Evolutionary conservation across 2,329 filamentous ascomycete genomes (phyloP).

Genomic region (Colletotrichum chlorophyti): DNA sequence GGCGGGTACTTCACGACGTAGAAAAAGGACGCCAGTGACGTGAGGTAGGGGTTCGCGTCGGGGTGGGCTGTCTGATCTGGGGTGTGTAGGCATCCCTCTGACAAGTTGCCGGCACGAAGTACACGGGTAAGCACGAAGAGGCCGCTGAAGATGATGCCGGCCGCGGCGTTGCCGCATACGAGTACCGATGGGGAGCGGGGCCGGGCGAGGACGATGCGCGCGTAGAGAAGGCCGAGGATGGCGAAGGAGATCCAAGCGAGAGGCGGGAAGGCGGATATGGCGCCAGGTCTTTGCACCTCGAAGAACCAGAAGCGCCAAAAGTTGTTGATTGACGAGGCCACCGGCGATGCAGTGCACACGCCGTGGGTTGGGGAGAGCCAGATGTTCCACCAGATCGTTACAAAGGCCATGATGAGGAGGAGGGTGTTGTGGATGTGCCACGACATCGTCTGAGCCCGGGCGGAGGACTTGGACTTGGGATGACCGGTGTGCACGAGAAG

Average conservation of each 20-base stretch:
- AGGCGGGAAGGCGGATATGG: conserved; percentile 50
- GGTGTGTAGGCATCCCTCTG: conserved; percentile 48
- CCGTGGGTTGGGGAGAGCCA: conserved; percentile 50
- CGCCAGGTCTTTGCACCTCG: conserved; percentile 33
- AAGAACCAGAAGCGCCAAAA: conserved; percentile 50
- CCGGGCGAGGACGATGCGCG: conserved; percentile 43
- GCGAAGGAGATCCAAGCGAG: conserved; percentile 55
- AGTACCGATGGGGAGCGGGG: conserved; percentile 38
- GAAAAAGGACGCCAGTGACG: conserved; percentile 49
- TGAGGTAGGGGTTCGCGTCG: conserved; percentile 47
- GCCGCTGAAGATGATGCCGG: conserved; percentile 38
- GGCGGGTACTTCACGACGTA: conserved; percentile 55
- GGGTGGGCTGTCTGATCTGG: conserved; percentile 42
- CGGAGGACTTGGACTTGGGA: not conserved
- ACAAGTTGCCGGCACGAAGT: conserved; percentile 50
- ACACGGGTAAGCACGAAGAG: conserved; percentile 51
- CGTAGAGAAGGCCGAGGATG: conserved; percentile 51
- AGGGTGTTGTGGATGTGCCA: conserved; percentile 49
- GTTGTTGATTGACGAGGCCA: conserved; percentile 29
- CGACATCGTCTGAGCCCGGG: conserved; percentile 35
- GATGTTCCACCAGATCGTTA: conserved; percentile 54
- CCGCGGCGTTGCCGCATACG: conserved; percentile 36
- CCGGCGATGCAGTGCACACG: conserved; percentile 37
- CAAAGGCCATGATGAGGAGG: conserved; percentile 39
- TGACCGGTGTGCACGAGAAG: conserved; percentile 32